Conservation (phyloP, 192 early-diverging fungal genomes). For the Chytriomyces confervae region DNA sequence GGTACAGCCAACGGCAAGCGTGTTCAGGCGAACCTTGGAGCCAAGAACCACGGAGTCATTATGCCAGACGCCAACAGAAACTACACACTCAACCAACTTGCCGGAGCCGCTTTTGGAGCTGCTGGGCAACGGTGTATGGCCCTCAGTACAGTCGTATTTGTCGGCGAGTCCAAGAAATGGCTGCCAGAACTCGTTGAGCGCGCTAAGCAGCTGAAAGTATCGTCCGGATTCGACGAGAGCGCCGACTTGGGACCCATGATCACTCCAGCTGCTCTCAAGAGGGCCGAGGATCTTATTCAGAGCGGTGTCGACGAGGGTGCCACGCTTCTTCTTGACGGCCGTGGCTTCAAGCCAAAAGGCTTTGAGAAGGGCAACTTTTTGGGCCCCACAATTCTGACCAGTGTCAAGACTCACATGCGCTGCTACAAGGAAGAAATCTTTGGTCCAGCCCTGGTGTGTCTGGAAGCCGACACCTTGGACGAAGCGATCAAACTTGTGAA, state of each 20-base stretch:
- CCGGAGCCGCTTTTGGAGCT: slow-evolving; percentile 96
- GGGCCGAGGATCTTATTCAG: slow-evolving; percentile 79
- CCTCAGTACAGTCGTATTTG: slow-evolving; percentile 88
- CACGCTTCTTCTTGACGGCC: slow-evolving; percentile 83
- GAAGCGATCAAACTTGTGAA: slow-evolving; percentile 92
- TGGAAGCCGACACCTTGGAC: slow-evolving; percentile 84
- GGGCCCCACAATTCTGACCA: slow-evolving; percentile 86
- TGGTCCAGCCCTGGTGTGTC: slow-evolving; percentile 86
- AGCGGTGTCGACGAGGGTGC: slow-evolving; percentile 88
- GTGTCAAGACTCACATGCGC: slow-evolving; percentile 78
- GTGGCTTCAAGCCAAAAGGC: slow-evolving; percentile 67
- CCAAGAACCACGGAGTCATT: slow-evolving; percentile 97
- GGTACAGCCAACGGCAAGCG: slow-evolving; percentile 90
- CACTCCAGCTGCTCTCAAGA: slow-evolving; percentile 69
- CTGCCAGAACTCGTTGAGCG: slow-evolving; percentile 88
- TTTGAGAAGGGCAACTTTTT: slow-evolving; percentile 95
- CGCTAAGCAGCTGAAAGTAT: slow-evolving; percentile 80
- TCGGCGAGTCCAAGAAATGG: slow-evolving; percentile 84
- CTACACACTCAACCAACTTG: slow-evolving; percentile 88
- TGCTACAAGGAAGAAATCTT: slow-evolving; percentile 97
- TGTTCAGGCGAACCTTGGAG: slow-evolving; percentile 95
- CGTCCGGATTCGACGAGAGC: slow-evolving; percentile 81
- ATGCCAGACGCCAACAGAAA: slow-evolving; percentile 95
- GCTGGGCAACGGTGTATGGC: slow-evolving; percentile 99
- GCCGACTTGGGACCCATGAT: slow-evolving; percentile 94